These are phyloP conservation scores for Penicillium bialowiezense DNA, from an alignment of 495 filamentous ascomycete species.

Conservation along the genomic window DNA sequence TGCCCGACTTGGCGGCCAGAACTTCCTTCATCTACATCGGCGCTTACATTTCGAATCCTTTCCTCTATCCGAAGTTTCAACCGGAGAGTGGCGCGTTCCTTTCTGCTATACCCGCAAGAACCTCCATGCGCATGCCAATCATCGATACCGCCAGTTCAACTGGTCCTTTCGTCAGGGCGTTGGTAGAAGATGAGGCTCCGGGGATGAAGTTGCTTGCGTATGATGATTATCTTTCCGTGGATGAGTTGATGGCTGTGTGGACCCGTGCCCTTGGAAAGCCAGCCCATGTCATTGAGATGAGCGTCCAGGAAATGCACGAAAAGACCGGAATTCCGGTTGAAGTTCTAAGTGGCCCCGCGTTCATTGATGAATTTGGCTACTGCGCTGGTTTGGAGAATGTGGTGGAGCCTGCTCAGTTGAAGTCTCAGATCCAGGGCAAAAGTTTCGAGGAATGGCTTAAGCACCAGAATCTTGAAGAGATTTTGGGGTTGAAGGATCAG, in stretches of 20 bases:
- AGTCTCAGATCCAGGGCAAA: constrained; percentile 21
- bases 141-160: constrained; percentile 36
- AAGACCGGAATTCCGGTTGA: constrained; percentile 35
- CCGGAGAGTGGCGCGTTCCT: constrained; percentile 20
- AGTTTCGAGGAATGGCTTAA: constrained; percentile 34
- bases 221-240: constrained; percentile 32
- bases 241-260: constrained; percentile 30
- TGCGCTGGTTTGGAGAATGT: constrained; percentile 31
- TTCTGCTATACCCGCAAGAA: constrained; percentile 24
- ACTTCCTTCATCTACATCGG: constrained; percentile 32
- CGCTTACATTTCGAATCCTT: constrained; percentile 30
- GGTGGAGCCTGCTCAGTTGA: constrained; percentile 35
- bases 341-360: constrained; percentile 31
- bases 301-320: constrained; percentile 29
- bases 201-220: constrained; percentile 42
- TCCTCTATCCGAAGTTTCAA: constrained; percentile 31
- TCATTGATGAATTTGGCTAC: constrained; percentile 39
- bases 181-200: constrained; percentile 37
- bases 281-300: constrained; percentile 23
- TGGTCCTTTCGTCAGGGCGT: constrained; percentile 39
- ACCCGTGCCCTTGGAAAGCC: constrained; percentile 29
- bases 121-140: constrained; percentile 29
- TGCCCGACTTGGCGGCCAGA: constrained; percentile 23
- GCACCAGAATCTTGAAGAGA: neutral
- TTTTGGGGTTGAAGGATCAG: constrained; percentile 5